phyloP scores from a whole-genome alignment of 495 filamentous ascomycete genomes.

The Evansstolkia leycettana region DNA sequence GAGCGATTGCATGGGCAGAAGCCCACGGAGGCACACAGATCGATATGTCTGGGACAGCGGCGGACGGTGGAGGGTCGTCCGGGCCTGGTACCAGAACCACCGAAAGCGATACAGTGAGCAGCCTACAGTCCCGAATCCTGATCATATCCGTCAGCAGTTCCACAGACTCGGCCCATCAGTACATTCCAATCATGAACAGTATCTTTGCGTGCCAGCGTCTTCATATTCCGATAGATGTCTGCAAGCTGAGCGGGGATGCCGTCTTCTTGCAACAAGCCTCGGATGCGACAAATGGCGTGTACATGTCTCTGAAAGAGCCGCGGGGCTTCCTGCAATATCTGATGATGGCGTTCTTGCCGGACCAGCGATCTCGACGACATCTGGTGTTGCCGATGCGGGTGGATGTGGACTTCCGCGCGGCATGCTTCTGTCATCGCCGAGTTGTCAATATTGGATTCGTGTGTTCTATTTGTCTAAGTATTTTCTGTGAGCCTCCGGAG shows the following conservation, averaged over 20 bases:
- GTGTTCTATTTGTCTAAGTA: slow-evolving; percentile 90
- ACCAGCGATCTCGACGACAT: slow-evolving; percentile 50
- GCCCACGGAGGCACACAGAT: slow-evolving; percentile 30
- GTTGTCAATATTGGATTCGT: slow-evolving; percentile 92
- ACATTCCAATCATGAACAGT: slow-evolving; percentile 95
- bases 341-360: slow-evolving; percentile 87
- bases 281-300: slow-evolving; percentile 81
- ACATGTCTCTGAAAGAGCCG: slow-evolving; percentile 57
- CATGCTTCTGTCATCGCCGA: slow-evolving; percentile 88
- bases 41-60: slow-evolving; percentile 14
- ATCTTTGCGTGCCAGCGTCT: slow-evolving; percentile 87
- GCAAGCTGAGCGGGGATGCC: slow-evolving; percentile 70
- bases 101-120: slow-evolving; percentile 25
- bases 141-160: slow-evolving; percentile 76
- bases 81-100: slow-evolving; percentile 26
- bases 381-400: slow-evolving; percentile 70
- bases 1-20: slow-evolving; percentile 34
- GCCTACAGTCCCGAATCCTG: slow-evolving; percentile 73
- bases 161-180: slow-evolving; percentile 73
- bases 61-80: slow-evolving; percentile 14
- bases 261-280: slow-evolving; percentile 93
- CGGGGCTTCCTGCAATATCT: slow-evolving; percentile 73
- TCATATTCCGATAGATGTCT: slow-evolving; percentile 78
- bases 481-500: slow-evolving; percentile 54
- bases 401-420: slow-evolving; percentile 88